These are phyloP conservation scores for Aspergillus asperescens DNA, from an alignment of 495 filamentous ascomycete genomes.

Conservation along the genomic window DNA sequence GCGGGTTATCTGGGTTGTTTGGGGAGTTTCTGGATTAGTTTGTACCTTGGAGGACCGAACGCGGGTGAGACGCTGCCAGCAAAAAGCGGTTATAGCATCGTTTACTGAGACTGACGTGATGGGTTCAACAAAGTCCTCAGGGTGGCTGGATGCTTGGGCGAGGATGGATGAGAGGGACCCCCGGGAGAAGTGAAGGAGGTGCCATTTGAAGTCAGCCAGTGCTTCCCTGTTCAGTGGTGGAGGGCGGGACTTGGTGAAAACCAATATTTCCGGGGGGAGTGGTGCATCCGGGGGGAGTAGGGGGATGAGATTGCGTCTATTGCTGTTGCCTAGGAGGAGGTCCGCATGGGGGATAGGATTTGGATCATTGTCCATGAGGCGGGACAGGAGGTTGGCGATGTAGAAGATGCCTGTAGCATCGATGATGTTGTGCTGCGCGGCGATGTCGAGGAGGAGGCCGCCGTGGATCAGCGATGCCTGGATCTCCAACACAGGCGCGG, in stretches of 20 bases:
- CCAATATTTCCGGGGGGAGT: slow-evolving; percentile 16
- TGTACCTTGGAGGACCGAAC: not conserved
- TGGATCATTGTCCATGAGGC: not conserved
- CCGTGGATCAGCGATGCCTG: slow-evolving; percentile 36
- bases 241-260: not conserved
- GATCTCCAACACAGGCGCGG: slow-evolving; percentile 28
- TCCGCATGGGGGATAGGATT: slow-evolving; percentile 16
- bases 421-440: slow-evolving; percentile 39
- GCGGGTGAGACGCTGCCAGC: slow-evolving; percentile 34
- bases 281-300: slow-evolving; percentile 23
- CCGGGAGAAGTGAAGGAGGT: slow-evolving; percentile 22
- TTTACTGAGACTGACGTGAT: slow-evolving; percentile 37
- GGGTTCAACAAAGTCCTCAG: not conserved
- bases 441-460: slow-evolving; percentile 27
- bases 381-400: slow-evolving; percentile 26
- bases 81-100: slow-evolving; percentile 48
- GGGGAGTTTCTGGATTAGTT: slow-evolving; percentile 4
- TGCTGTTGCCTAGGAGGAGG: slow-evolving; percentile 29
- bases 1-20: slow-evolving; percentile 27
- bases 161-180: slow-evolving; percentile 16
- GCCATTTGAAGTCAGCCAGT: slow-evolving; percentile 15
- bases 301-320: slow-evolving; percentile 27
- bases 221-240: not conserved
- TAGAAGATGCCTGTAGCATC: slow-evolving; percentile 36
- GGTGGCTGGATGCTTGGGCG: slow-evolving; percentile 13